Evolutionary conservation across 495 filamentous ascomycete species (phyloP).

Genomic region (Apodospora peruviana): DNA sequence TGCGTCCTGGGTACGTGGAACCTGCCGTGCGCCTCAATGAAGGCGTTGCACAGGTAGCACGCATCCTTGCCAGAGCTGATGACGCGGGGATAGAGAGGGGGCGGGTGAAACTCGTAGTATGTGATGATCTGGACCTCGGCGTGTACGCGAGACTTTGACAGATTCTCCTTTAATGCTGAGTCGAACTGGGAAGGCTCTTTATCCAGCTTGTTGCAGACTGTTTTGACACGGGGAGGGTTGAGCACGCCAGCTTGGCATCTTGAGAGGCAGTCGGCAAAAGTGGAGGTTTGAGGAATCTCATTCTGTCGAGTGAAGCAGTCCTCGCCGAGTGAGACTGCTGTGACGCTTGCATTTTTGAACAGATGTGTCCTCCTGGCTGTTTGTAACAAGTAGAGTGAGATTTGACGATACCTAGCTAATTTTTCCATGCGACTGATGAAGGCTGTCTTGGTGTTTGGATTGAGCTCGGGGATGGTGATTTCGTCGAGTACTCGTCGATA

Average conservation of each 20-base stretch:
- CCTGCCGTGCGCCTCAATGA: constrained; percentile 34
- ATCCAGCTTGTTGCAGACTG: not conserved
- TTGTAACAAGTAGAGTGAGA: constrained; percentile 23
- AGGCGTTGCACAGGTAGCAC: constrained; percentile 44
- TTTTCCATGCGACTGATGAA: constrained; percentile 27
- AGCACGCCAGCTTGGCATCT: not conserved
- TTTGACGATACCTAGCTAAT: constrained; percentile 30
- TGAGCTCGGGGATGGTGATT: constrained; percentile 3
- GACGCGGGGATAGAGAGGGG: constrained; percentile 30
- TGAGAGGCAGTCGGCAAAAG: constrained; percentile 1
- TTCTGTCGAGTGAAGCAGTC: constrained; percentile 16
- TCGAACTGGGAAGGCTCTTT: not conserved
- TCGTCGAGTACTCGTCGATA: constrained; percentile 8
- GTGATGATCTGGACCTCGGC: constrained; percentile 47
- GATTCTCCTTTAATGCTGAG: constrained; percentile 5
- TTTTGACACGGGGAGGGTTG: not conserved
- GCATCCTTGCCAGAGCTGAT: constrained; percentile 46
- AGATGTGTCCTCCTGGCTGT: constrained; percentile 22
- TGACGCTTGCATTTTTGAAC: constrained; percentile 19
- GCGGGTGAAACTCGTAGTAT: constrained; percentile 28
- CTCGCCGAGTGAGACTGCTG: constrained; percentile 16
- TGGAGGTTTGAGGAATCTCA: not conserved
- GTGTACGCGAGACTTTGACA: constrained; percentile 35
- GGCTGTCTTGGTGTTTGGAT: constrained; percentile 3
- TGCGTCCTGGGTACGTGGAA: constrained; percentile 36